These are phyloP conservation scores for Naegleria fowleri DNA, from an alignment of 208 protist species.

Conservation along the genomic window DNA sequence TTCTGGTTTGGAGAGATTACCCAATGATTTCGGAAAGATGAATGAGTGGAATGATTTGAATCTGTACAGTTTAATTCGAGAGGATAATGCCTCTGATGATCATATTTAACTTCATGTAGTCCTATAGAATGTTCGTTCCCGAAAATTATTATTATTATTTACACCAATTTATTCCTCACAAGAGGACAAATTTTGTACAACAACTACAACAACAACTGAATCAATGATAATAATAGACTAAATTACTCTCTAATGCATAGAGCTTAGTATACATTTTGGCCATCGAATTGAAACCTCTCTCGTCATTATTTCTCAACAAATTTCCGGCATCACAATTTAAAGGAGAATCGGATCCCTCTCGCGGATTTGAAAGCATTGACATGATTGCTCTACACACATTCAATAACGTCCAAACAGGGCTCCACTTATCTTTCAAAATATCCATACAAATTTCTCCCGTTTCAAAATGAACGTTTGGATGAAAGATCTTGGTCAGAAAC, in stretches of 20 bases:
- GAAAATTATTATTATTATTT: neutral
- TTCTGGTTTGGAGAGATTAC: neutral
- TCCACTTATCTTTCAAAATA: conserved; percentile 77
- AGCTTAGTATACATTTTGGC: conserved; percentile 40
- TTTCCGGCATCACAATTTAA: conserved; percentile 86
- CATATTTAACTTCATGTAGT: neutral
- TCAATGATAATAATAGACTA: neutral
- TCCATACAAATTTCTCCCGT: conserved; percentile 76
- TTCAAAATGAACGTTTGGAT: conserved; percentile 77
- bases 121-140: too few relatives aligned
- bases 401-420: conserved; percentile 74
- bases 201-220: too few relatives aligned
- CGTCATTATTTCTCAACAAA: conserved; percentile 57
- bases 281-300: conserved; percentile 37
- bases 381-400: conserved; percentile 71
- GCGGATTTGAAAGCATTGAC: conserved; percentile 65
- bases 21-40: neutral
- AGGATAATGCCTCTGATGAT: neutral
- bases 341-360: conserved; percentile 54
- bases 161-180: neutral
- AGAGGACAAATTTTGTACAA: neutral
- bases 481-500: conserved; percentile 76
- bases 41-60: conserved; percentile 17
- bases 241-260: conserved; percentile 2
- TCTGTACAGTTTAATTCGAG: neutral